These are phyloP conservation scores for Amaranthus tricolor DNA, from an alignment of 179 eudicot species.

Conservation along the genomic window DNA sequence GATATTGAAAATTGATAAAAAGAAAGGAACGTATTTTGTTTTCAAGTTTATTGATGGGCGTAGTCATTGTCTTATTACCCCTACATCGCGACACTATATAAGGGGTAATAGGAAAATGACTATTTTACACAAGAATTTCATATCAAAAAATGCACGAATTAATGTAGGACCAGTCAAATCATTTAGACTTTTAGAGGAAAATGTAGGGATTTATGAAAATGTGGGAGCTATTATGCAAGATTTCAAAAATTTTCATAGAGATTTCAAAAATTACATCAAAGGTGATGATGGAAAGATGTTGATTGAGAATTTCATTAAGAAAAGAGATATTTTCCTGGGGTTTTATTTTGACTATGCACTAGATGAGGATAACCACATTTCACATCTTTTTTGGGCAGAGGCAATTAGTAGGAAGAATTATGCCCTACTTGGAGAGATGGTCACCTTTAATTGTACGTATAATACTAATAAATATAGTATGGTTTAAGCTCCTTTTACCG, in stretches of 20 bases:
- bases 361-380: background rate
- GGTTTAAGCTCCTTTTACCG: constrained; percentile 1
- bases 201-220: background rate
- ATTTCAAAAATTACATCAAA: background rate
- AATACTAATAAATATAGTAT: background rate
- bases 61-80: background rate
- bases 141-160: background rate
- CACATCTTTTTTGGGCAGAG: no score
- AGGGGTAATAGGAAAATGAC: background rate
- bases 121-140: background rate
- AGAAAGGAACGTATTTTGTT: no score
- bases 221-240: background rate
- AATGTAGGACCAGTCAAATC: no score
- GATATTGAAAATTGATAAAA: no score
- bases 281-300: background rate
- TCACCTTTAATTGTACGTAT: no score
- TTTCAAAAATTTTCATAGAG: no score
- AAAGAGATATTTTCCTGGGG: background rate
- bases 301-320: background rate
- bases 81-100: background rate
- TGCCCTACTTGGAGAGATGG: no score
- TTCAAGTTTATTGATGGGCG: background rate
- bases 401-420: no score
- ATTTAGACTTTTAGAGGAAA: background rate
- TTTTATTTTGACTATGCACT: constrained; percentile 9